phyloP scores from a whole-genome alignment of 2,329 filamentous ascomycete species.

The Beauveria pseudobassiana region DNA sequence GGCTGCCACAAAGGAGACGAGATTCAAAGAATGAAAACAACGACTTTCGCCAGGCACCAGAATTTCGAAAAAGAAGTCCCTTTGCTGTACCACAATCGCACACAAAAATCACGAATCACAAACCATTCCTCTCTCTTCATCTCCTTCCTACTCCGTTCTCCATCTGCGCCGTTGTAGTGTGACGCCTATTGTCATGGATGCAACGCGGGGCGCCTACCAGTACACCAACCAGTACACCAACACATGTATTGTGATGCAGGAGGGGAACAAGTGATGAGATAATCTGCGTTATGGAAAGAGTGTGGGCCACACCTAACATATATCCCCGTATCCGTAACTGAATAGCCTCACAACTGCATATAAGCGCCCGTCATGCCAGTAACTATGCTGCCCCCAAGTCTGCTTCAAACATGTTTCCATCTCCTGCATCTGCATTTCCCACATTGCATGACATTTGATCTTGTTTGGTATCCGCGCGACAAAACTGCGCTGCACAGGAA shows the following conservation, averaged over 20 bases:
- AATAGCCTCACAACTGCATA: neutral
- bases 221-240: neutral
- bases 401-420: neutral
- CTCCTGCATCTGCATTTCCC: neutral
- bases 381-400: too few relatives aligned
- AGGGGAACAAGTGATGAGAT: too few relatives aligned
- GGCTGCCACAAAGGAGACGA: neutral
- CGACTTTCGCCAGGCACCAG: neutral
- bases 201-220: neutral
- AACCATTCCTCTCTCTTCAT: neutral
- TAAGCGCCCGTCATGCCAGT: neutral
- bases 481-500: neutral
- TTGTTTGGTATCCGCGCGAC: neutral
- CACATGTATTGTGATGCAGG: neutral
- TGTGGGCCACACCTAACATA: neutral
- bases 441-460: neutral
- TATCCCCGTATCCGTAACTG: neutral
- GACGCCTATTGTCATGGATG: neutral
- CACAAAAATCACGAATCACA: neutral
- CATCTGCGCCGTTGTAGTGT: neutral
- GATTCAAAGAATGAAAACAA: neutral
- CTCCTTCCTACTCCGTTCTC: neutral
- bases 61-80: neutral
- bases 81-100: neutral
- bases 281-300: too few relatives aligned